Conservation (phyloP, 805 yeast species). For the Wickerhamiella brachini region DNA sequence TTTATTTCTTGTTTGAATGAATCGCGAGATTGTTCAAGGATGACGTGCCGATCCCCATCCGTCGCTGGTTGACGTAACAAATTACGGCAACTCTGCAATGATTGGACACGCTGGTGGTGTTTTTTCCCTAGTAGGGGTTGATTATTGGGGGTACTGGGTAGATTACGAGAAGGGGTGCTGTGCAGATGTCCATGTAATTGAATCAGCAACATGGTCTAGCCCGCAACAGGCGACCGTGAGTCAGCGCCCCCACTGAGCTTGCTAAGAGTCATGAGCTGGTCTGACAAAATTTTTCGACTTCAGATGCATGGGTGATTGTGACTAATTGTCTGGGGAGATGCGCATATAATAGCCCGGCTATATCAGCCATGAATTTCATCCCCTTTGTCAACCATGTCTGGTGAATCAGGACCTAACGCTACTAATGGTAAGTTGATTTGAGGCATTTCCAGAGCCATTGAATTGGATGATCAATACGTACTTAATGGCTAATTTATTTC, state of each 20-base stretch:
- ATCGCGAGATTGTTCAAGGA: no score
- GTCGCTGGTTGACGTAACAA: not conserved
- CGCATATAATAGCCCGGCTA: not conserved
- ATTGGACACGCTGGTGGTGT: not conserved
- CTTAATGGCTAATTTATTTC: no score
- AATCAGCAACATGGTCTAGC: not conserved
- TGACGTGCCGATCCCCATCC: no score
- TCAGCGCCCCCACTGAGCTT: not conserved
- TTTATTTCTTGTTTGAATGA: no score
- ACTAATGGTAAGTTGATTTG: slow-evolving; percentile 6
- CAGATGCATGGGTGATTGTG: not conserved
- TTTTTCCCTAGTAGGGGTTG: not conserved
- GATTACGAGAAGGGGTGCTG: no score
- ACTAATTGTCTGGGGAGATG: not conserved
- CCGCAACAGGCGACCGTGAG: not conserved
- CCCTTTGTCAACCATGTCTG: not conserved
- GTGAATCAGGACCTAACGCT: slow-evolving; percentile 6
- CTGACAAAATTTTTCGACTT: not conserved
- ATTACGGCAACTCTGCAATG: not conserved
- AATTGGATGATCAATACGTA: no score
- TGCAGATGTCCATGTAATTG: no score
- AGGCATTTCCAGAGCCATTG: not conserved
- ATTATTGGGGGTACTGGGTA: not conserved
- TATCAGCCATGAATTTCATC: not conserved
- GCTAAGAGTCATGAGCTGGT: not conserved